Evolutionary conservation across 2,329 filamentous ascomycete species (phyloP).

Genomic region (Didymella pomorum): DNA sequence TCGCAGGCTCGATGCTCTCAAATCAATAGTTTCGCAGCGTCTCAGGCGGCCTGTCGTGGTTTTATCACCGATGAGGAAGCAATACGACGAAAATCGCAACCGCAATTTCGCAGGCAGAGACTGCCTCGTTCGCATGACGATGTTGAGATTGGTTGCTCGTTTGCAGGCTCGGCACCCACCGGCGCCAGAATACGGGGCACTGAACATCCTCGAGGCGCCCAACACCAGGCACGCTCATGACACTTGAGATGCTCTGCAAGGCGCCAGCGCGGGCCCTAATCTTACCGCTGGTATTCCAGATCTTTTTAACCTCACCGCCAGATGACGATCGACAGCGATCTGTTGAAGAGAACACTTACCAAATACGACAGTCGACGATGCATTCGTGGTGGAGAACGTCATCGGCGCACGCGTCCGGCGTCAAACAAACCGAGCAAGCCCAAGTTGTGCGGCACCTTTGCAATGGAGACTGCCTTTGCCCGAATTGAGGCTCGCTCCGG

Average conservation of each 20-base stretch:
- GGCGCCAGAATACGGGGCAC: slow-evolving; percentile 23
- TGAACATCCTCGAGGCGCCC: slow-evolving; percentile 18
- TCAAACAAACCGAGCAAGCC: slow-evolving; percentile 5
- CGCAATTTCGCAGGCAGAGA: slow-evolving; percentile 25
- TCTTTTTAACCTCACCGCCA: slow-evolving; percentile 11
- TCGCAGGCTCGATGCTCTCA: slow-evolving; percentile 7
- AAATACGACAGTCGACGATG: slow-evolving; percentile 19
- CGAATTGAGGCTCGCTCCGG: slow-evolving; percentile 17
- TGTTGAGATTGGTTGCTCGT: slow-evolving; percentile 19
- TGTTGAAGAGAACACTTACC: slow-evolving; percentile 15
- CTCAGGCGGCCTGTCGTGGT: slow-evolving; percentile 12
- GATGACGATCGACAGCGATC: slow-evolving; percentile 18
- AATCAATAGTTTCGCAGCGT: slow-evolving; percentile 26
- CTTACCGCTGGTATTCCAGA: slow-evolving; percentile 14
- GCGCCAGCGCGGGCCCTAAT: slow-evolving; percentile 15
- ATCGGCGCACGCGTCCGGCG: slow-evolving; percentile 5
- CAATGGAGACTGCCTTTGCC: slow-evolving; percentile 5
- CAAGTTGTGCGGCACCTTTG: slow-evolving; percentile 8
- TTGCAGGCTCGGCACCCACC: slow-evolving; percentile 18
- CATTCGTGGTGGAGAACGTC: slow-evolving; percentile 12
- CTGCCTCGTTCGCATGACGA: slow-evolving; percentile 22
- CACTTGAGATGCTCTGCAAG: slow-evolving; percentile 2
- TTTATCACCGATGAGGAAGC: slow-evolving; percentile 6
- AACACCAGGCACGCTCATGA: slow-evolving; percentile 10
- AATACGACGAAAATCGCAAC: slow-evolving; percentile 14